These are phyloP conservation scores for Diplogelasinospora grovesii DNA, from an alignment of 495 filamentous ascomycete genomes.

Conservation along the genomic window DNA sequence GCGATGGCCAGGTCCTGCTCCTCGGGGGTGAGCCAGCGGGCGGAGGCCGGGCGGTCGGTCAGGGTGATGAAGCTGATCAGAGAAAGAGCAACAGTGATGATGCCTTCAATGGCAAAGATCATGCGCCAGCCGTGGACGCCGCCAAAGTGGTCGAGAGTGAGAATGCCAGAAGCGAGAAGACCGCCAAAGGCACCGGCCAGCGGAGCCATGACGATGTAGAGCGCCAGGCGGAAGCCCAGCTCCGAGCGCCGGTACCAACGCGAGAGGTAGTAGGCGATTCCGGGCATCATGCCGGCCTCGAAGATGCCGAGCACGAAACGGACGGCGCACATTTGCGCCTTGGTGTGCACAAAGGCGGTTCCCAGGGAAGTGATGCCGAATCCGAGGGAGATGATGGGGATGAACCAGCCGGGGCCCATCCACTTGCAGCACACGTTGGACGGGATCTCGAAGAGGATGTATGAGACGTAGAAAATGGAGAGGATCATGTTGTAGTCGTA, in stretches of 20 bases:
- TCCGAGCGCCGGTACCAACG: conserved; percentile 66
- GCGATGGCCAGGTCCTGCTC: conserved; percentile 48
- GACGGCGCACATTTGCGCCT: conserved; percentile 34
- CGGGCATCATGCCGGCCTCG: conserved; percentile 67
- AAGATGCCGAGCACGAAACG: conserved; percentile 56
- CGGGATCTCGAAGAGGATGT: conserved; percentile 61
- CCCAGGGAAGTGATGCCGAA: conserved; percentile 37
- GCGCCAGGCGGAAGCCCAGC: conserved; percentile 59
- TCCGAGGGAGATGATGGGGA: conserved; percentile 47
- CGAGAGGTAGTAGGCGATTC: conserved; percentile 65
- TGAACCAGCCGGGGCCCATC: conserved; percentile 58
- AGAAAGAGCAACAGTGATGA: conserved; percentile 50
- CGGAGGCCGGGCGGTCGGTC: conserved; percentile 54
- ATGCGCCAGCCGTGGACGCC: conserved; percentile 53
- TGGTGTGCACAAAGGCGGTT: conserved; percentile 35
- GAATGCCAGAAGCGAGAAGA: conserved; percentile 56
- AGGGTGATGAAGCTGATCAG: conserved; percentile 48
- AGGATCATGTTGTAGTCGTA: conserved; percentile 66
- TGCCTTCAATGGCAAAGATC: conserved; percentile 63
- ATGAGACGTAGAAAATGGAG: conserved; percentile 61
- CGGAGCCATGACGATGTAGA: conserved; percentile 69
- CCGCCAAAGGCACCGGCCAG: conserved; percentile 67
- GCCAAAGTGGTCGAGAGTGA: conserved; percentile 45
- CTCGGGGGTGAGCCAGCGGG: conserved; percentile 49
- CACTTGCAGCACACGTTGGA: conserved; percentile 59